Conservation (phyloP, 1,284 basidiomycete species). For the Malassezia obtusa region DNA sequence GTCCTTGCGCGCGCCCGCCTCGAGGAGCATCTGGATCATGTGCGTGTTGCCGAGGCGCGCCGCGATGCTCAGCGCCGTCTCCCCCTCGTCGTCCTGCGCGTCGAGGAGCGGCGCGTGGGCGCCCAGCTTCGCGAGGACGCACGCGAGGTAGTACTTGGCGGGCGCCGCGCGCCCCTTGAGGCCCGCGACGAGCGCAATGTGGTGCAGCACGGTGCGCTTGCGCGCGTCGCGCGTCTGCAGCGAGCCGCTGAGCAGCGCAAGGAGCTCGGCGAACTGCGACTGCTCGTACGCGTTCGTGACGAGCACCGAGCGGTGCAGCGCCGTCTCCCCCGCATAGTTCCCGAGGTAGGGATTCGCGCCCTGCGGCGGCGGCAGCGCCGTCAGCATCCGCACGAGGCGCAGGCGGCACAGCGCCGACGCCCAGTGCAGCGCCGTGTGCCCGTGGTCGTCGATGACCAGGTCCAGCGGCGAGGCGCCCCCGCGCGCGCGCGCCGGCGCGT, state of each 20-base stretch:
- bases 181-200: slow-evolving; percentile 80
- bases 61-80: slow-evolving; percentile 89
- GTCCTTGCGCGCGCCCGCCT: slow-evolving; percentile 83
- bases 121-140: slow-evolving; percentile 63
- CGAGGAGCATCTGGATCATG: slow-evolving; percentile 74
- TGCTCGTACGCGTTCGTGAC: slow-evolving; percentile 77
- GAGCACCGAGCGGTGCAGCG: slow-evolving; percentile 81
- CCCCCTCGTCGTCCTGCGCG: slow-evolving; percentile 87
- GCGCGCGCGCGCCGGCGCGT: neutral
- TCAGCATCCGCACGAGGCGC: slow-evolving; percentile 32
- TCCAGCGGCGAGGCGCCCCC: slow-evolving; percentile 44
- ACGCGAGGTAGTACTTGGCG: slow-evolving; percentile 85
- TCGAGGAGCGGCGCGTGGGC: slow-evolving; percentile 59
- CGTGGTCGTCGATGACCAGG: slow-evolving; percentile 67
- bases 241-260: slow-evolving; percentile 59
- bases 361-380: slow-evolving; percentile 55
- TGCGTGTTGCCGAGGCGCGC: slow-evolving; percentile 84
- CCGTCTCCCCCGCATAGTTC: slow-evolving; percentile 87
- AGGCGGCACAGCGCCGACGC: slow-evolving; percentile 72
- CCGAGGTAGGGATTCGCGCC: slow-evolving; percentile 43
- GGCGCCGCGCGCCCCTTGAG: slow-evolving; percentile 73
- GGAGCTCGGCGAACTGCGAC: slow-evolving; percentile 60
- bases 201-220: slow-evolving; percentile 84
- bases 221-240: slow-evolving; percentile 83
- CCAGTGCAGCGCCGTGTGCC: slow-evolving; percentile 87